Conservation (phyloP, 2,329 filamentous ascomycete genomes). For the Alternaria alternata region DNA sequence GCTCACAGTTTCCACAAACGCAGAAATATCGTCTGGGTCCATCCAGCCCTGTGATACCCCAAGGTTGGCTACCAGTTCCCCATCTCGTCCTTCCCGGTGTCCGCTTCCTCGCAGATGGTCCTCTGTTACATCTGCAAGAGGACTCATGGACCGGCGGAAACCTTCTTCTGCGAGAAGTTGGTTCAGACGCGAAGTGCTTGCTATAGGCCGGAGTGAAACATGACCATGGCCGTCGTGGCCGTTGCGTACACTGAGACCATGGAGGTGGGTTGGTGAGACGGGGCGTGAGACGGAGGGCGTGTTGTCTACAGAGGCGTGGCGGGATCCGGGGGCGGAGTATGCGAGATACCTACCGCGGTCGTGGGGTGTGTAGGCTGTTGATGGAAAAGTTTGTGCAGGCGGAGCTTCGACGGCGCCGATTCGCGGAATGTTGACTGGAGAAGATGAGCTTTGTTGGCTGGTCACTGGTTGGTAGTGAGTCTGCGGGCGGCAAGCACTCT, state of each 20-base stretch:
- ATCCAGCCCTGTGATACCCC: constrained; percentile 5
- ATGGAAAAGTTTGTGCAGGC: not conserved
- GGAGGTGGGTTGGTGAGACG: constrained; percentile 3
- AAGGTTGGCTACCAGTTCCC: not conserved
- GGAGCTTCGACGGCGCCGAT: constrained; percentile 5
- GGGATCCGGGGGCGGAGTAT: constrained; percentile 36
- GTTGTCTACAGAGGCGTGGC: constrained; percentile 20
- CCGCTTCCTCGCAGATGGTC: not conserved
- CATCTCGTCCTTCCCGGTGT: not conserved
- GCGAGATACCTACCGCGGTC: constrained; percentile 32
- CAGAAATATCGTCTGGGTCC: not conserved
- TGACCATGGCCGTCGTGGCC: not conserved
- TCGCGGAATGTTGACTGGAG: not conserved
- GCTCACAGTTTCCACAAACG: constrained; percentile 2
- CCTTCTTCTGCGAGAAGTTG: constrained; percentile 1
- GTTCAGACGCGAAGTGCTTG: constrained; percentile 16
- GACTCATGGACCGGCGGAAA: not conserved
- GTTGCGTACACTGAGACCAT: not conserved
- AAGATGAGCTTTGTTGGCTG: not conserved
- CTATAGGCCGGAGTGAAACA: constrained; percentile 15
- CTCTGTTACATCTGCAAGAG: constrained; percentile 1
- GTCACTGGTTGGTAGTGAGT: not conserved
- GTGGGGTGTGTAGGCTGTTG: constrained; percentile 28
- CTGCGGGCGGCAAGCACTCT: not conserved
- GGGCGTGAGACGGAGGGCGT: constrained; percentile 14